A percentile compares a stretch with the other conserved stretches of the same genome.
These are phyloP conservation scores for Warburgia ugandensis DNA, from an alignment of 164 flowering plant genomes.

Conservation along the genomic window DNA sequence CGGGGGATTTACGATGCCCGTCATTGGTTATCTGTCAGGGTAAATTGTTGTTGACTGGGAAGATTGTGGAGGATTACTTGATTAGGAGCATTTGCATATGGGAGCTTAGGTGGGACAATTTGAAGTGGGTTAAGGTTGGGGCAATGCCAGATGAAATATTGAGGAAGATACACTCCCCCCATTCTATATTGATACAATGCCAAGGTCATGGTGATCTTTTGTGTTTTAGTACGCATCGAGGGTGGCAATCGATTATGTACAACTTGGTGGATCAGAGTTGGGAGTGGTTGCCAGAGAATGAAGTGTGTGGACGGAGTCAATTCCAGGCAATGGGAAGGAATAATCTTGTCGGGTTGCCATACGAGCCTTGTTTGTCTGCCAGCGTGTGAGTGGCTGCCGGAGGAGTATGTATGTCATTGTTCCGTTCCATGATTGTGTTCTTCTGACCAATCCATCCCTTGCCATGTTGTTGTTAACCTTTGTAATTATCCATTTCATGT, in stretches of 20 bases:
- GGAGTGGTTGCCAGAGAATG: constrained; percentile 17
- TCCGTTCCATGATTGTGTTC: no score
- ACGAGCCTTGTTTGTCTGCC: constrained; percentile 21
- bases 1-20: constrained; percentile 17
- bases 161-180: constrained; percentile 19
- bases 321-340: constrained; percentile 19
- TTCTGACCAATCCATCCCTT: no score
- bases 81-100: constrained; percentile 23
- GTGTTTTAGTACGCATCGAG: constrained; percentile 26
- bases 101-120: constrained; percentile 19
- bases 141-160: constrained; percentile 23
- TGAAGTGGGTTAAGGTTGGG: constrained; percentile 19
- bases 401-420: no score
- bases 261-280: constrained; percentile 14
- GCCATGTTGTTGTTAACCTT: no score
- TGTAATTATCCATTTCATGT: no score
- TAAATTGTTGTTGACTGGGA: constrained; percentile 20
- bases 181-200: constrained; percentile 21
- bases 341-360: constrained; percentile 19
- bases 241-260: constrained; percentile 24
- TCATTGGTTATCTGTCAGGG: constrained; percentile 22
- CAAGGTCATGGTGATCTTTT: constrained; percentile 24
- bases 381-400: constrained; percentile 47
- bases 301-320: constrained; percentile 13
- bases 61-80: constrained; percentile 26